Evolutionary conservation across 768 basidiomycete genomes (phyloP), one percentile per base, ranked within the genome.

Genomic region (Boletus pseudopeckii): DNA sequence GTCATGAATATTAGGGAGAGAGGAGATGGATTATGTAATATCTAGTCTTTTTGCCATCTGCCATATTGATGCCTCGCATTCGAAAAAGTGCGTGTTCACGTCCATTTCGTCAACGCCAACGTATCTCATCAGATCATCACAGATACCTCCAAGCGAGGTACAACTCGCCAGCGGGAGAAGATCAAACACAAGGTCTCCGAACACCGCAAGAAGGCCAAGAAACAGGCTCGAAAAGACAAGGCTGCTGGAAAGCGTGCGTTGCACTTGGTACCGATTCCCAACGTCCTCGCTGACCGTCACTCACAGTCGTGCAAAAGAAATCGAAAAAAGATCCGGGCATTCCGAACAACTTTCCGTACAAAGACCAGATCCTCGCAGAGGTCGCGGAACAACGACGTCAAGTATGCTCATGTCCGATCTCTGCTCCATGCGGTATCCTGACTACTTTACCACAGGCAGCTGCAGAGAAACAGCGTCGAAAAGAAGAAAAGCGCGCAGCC

Each of bases 341-440:
- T 59, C 94, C 94, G 7, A 95, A 89, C 71, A 85, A 84, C 54
- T 93, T 93, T 73, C 93, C 92, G 5, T 94, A 86, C 79, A 98
- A 96, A 72, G 94, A 95, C 64, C 86, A 92, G 71, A 88, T 98
- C 58, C 75, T 98, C 28, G 94, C 92, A 5, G 94, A 98, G 64
- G 80, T 96, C 48, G 86, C 86, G 42, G 89, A 90, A 62, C 80
- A 90, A 65, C 84, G 92, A 57, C 78, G 89, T 64, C 71, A 77
- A 57, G 92, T 93, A 63, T 18, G 39, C 30, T 50, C 38, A 42
- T 2, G 17, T 45, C 40, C 26, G 20, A 15, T 47, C 20, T 15
- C 3, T 40, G 5, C 15, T 13, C 26, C 15, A 17, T 38, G 14
- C 22, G 1, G 41, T 6, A 4, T 45, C 5, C 44, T 54, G 32